Conservation (phyloP, 2,329 filamentous ascomycete species). For the Aureobasidium vineae region DNA sequence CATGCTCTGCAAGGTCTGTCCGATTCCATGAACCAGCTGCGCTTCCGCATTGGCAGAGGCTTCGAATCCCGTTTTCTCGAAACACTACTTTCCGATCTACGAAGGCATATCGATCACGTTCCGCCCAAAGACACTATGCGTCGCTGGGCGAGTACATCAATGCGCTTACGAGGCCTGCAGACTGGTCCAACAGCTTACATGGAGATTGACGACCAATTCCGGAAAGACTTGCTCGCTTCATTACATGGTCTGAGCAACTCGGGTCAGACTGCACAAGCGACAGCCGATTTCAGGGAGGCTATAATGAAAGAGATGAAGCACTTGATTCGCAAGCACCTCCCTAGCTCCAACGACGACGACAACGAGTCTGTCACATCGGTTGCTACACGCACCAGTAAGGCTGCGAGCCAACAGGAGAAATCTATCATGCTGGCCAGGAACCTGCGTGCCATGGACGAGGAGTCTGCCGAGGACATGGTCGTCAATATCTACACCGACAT, state of each 20-base stretch:
- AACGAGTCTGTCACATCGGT: constrained; percentile 63
- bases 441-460: constrained; percentile 74
- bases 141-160: constrained; percentile 77
- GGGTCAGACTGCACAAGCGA: constrained; percentile 74
- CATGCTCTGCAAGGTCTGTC: constrained; percentile 78
- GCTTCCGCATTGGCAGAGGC: constrained; percentile 78
- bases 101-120: constrained; percentile 73
- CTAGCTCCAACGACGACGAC: constrained; percentile 92
- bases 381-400: constrained; percentile 70
- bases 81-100: constrained; percentile 74
- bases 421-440: constrained; percentile 86
- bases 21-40: constrained; percentile 71
- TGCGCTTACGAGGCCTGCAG: constrained; percentile 67
- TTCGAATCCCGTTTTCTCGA: constrained; percentile 80
- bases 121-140: constrained; percentile 71
- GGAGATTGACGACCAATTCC: constrained; percentile 66
- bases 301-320: constrained; percentile 82
- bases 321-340: constrained; percentile 78
- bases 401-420: constrained; percentile 79
- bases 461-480: constrained; percentile 81
- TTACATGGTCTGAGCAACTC: constrained; percentile 79
- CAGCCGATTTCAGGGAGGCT: constrained; percentile 78
- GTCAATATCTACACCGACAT: constrained; percentile 81
- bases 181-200: constrained; percentile 74
- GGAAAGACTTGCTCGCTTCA: constrained; percentile 66